Percentiles rank a stretch among this genome's conserved stretches.
phyloP scores from a whole-genome alignment of 139 green algal species.

The Trebouxia sp. region DNA sequence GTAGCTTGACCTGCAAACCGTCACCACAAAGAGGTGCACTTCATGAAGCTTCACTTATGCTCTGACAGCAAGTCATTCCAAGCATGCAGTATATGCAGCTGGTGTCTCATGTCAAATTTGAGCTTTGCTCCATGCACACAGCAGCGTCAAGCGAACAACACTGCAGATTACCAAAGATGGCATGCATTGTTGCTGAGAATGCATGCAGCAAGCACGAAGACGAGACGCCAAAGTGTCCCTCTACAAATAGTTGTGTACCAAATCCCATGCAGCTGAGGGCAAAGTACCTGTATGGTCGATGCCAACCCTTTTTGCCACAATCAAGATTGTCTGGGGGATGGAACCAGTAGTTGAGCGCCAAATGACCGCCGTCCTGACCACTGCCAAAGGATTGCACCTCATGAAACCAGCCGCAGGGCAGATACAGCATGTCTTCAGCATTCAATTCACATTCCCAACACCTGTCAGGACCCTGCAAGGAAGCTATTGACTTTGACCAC shows the following conservation, averaged over 20 bases:
- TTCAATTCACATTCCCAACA: no score
- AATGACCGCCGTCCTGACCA: constrained; percentile 42
- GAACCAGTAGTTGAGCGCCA: constrained; percentile 90
- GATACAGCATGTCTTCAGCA: constrained; percentile 3
- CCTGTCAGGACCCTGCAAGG: no score
- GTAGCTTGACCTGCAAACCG: background rate
- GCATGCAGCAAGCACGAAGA: no score
- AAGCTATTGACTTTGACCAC: background rate
- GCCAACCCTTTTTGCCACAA: constrained; percentile 14
- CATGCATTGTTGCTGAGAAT: no score
- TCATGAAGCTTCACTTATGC: no score
- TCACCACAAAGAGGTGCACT: no score
- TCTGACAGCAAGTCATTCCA: no score
- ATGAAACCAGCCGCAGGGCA: constrained; percentile 79
- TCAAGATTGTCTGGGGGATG: constrained; percentile 83
- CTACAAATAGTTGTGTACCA: background rate
- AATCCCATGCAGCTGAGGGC: background rate
- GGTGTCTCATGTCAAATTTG: no score
- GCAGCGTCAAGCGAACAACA: no score
- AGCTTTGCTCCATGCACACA: no score
- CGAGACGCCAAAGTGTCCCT: background rate
- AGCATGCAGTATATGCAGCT: no score
- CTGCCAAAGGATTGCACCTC: constrained; percentile 65
- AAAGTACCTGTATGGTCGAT: constrained; percentile 46
- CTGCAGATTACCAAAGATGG: no score